phyloP scores from a whole-genome alignment of 768 basidiomycete genomes.

The Pleurotus eryngii region DNA sequence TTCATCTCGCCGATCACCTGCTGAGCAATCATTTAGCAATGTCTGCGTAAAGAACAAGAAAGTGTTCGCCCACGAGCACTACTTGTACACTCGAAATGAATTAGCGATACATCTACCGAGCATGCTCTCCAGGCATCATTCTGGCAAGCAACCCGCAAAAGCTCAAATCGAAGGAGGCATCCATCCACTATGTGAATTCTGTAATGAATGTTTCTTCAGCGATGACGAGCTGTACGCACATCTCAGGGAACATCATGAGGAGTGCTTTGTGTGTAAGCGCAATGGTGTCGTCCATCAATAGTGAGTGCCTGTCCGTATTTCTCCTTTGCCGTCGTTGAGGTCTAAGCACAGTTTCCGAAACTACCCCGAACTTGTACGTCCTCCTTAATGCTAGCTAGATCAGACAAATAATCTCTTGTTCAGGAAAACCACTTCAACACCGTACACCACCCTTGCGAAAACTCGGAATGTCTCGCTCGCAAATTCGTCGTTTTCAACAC shows the following conservation, averaged over 20 bases:
- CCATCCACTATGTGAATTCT: conserved; percentile 85
- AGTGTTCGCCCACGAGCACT: conserved; percentile 94
- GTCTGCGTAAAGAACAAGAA: conserved; percentile 89
- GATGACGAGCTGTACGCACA: conserved; percentile 92
- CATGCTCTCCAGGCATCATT: conserved; percentile 33
- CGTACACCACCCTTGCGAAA: conserved; percentile 76
- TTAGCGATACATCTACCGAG: conserved; percentile 78
- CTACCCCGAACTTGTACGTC: conserved; percentile 68
- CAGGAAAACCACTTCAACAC: conserved; percentile 76
- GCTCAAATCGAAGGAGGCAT: conserved; percentile 67
- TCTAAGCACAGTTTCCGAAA: conserved; percentile 62
- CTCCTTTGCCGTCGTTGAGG: not conserved
- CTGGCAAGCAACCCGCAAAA: conserved; percentile 35
- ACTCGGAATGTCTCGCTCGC: conserved; percentile 68
- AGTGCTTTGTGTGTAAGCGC: conserved; percentile 92
- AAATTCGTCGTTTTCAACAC: conserved; percentile 96
- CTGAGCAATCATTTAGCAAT: conserved; percentile 47
- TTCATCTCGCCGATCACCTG: not conserved
- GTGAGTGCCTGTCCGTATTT: conserved; percentile 44
- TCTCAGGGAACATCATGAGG: conserved; percentile 92
- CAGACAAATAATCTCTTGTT: not conserved
- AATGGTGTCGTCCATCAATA: conserved; percentile 80
- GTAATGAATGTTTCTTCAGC: conserved; percentile 89
- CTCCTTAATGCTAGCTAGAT: not conserved
- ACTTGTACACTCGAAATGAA: conserved; percentile 63